These are phyloP conservation scores for Sporothrix sp. DNA, from an alignment of 2,329 filamentous ascomycete genomes.

Conservation along the genomic window DNA sequence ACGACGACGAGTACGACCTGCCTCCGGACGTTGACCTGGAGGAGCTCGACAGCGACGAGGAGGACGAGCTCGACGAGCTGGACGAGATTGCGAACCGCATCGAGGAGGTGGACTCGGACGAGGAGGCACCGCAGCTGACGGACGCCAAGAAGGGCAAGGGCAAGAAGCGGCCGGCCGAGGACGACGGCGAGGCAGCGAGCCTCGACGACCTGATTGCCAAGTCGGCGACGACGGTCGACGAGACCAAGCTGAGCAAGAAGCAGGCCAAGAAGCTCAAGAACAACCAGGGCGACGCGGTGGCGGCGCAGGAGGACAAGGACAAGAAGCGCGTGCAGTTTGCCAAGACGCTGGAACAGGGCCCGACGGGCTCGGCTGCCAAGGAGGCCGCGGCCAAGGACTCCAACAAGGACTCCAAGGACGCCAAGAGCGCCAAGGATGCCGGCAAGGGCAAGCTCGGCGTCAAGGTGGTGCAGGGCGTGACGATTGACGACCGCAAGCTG, in stretches of 20 bases:
- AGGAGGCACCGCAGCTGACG: conserved; percentile 57
- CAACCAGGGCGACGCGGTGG: conserved; percentile 84
- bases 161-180: conserved; percentile 85
- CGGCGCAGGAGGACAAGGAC: conserved; percentile 50
- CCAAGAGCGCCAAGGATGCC: conserved; percentile 34
- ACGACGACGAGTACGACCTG: conserved; percentile 63
- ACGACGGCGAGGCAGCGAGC: conserved; percentile 53
- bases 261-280: conserved; percentile 98
- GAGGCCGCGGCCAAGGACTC: conserved; percentile 27
- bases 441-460: conserved; percentile 47
- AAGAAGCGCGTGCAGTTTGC: conserved; percentile 98
- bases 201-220: conserved; percentile 84
- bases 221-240: conserved; percentile 51
- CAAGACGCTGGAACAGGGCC: conserved; percentile 96
- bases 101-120: conserved; percentile 71
- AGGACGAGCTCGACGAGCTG: conserved; percentile 68
- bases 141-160: conserved; percentile 46
- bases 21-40: conserved; percentile 70
- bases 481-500: conserved; percentile 88
- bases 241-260: conserved; percentile 83
- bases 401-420: conserved; percentile 30
- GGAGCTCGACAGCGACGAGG: conserved; percentile 59
- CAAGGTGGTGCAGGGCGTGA: conserved; percentile 80
- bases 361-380: conserved; percentile 55
- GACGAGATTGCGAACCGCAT: conserved; percentile 59